Percentiles rank a stretch among this genome's conserved stretches.
These are phyloP conservation scores for Fusarium irregulare DNA, from an alignment of 2,329 filamentous ascomycete genomes.

Conservation along the genomic window DNA sequence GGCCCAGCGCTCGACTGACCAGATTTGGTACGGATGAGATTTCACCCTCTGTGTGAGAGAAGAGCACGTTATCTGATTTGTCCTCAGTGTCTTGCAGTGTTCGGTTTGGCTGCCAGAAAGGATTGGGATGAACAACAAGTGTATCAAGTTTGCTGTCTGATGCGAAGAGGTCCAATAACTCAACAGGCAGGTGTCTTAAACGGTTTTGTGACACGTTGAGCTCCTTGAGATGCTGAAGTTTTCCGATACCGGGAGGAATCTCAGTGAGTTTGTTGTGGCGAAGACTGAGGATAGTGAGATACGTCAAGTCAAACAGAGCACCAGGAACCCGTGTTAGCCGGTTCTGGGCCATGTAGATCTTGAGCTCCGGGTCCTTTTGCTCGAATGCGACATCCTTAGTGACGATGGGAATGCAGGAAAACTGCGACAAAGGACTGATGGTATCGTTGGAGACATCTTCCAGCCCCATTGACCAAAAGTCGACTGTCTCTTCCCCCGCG, in stretches of 20 bases:
- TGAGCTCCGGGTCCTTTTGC: conserved; percentile 67
- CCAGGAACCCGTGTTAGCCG: conserved; percentile 65
- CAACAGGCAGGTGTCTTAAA: conserved; percentile 70
- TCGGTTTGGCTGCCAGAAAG: conserved; percentile 61
- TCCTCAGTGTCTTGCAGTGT: conserved; percentile 13
- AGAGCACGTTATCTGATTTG: conserved; percentile 19
- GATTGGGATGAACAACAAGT: conserved; percentile 72
- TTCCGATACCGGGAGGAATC: conserved; percentile 69
- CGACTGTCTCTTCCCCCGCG: conserved; percentile 67
- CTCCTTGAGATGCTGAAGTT: conserved; percentile 67
- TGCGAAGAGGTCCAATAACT: conserved; percentile 68
- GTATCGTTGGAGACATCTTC: conserved; percentile 66
- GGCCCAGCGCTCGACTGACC: conserved; percentile 44
- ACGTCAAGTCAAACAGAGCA: conserved; percentile 69
- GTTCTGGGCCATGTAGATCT: conserved; percentile 72
- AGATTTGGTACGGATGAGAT: conserved; percentile 30
- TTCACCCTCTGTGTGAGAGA: conserved; percentile 15
- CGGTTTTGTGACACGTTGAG: conserved; percentile 75
- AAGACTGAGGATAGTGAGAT: conserved; percentile 73
- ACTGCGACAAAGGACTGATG: conserved; percentile 66
- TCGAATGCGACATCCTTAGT: conserved; percentile 69
- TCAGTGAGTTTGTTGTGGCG: conserved; percentile 71
- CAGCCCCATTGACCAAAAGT: conserved; percentile 69
- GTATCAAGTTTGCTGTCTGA: conserved; percentile 58
- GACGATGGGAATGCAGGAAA: conserved; percentile 66